Conservation (phyloP, 176 grass and related monocot species). For the Bothriochloa decipiens region DNA sequence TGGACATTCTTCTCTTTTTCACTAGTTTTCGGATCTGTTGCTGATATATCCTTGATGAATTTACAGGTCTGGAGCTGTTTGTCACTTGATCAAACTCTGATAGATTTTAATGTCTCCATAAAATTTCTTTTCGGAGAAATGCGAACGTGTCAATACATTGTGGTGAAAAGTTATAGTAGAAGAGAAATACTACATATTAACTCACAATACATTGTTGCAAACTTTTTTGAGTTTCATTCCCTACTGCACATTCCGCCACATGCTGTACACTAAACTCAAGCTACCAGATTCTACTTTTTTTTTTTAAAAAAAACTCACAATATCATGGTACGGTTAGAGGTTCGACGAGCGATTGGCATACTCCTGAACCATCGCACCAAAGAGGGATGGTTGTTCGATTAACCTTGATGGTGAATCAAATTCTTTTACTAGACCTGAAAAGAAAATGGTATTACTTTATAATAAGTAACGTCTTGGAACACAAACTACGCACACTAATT, state of each 20-base stretch:
- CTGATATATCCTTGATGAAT: too few relatives aligned
- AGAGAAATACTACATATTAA: too few relatives aligned
- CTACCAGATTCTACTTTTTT: neutral
- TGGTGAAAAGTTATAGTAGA: too few relatives aligned
- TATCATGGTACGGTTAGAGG: slow-evolving; percentile 31
- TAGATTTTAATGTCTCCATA: too few relatives aligned
- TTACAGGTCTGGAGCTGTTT: too few relatives aligned
- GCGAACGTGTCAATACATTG: too few relatives aligned
- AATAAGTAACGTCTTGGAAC: slow-evolving; percentile 9
- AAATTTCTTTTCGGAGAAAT: too few relatives aligned
- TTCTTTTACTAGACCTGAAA: slow-evolving; percentile 77
- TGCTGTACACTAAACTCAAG: neutral
- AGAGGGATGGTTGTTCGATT: slow-evolving; percentile 69
- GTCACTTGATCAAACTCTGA: too few relatives aligned
- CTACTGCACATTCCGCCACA: neutral
- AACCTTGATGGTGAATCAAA: slow-evolving; percentile 75
- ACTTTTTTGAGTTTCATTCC: neutral
- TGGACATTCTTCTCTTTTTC: too few relatives aligned
- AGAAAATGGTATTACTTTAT: slow-evolving; percentile 19
- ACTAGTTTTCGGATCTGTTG: too few relatives aligned
- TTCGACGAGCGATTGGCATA: slow-evolving; percentile 70
- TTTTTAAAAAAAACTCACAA: neutral
- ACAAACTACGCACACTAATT: neutral
- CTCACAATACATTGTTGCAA: too few relatives aligned
- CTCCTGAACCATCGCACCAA: slow-evolving; percentile 75